A percentile compares a stretch with the other conserved stretches of the same genome.
Evolutionary conservation across 1,284 basidiomycete genomes (phyloP).

Genomic region (Pascua guehoae): DNA sequence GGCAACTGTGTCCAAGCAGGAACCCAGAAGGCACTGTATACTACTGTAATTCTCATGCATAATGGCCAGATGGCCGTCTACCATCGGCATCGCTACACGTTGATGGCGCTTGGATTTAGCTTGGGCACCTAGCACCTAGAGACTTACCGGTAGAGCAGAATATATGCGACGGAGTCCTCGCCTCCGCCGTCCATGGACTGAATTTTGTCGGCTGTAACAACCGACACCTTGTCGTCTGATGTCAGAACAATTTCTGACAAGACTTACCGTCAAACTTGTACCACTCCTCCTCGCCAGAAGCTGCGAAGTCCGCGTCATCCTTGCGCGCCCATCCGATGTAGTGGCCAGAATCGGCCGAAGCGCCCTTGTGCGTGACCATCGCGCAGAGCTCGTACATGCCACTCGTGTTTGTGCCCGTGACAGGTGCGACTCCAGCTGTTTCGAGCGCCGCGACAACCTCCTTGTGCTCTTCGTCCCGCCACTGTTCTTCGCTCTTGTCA

Average conservation of each 20-base stretch:
- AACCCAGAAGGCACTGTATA: too few species aligned
- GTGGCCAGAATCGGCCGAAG: conserved; percentile 85
- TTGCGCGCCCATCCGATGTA: conserved; percentile 71
- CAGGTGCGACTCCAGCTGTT: conserved; percentile 15
- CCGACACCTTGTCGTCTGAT: conserved; percentile 80
- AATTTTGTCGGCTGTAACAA: conserved; percentile 63
- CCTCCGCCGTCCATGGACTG: conserved; percentile 80
- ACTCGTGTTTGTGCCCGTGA: conserved; percentile 30
- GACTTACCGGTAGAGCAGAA: conserved; percentile 69
- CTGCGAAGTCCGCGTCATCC: conserved; percentile 20
- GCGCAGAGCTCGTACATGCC: conserved; percentile 52
- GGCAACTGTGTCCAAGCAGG: too few species aligned
- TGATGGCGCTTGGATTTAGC: neutral
- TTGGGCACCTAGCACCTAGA: neutral
- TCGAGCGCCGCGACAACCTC: conserved; percentile 28
- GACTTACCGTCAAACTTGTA: conserved; percentile 60
- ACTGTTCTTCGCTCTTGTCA: conserved; percentile 36
- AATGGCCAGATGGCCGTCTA: too few species aligned
- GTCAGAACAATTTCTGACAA: conserved; percentile 46
- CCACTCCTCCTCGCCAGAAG: conserved; percentile 56
- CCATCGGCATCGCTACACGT: too few species aligned
- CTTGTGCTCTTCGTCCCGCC: conserved; percentile 45
- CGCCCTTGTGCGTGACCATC: conserved; percentile 95
- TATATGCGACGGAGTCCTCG: conserved; percentile 74
- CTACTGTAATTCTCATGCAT: too few species aligned